Percentiles rank a stretch among this genome's conserved stretches.
phyloP scores from a whole-genome alignment of 768 basidiomycete genomes.

The Lentinus tigrinus region DNA sequence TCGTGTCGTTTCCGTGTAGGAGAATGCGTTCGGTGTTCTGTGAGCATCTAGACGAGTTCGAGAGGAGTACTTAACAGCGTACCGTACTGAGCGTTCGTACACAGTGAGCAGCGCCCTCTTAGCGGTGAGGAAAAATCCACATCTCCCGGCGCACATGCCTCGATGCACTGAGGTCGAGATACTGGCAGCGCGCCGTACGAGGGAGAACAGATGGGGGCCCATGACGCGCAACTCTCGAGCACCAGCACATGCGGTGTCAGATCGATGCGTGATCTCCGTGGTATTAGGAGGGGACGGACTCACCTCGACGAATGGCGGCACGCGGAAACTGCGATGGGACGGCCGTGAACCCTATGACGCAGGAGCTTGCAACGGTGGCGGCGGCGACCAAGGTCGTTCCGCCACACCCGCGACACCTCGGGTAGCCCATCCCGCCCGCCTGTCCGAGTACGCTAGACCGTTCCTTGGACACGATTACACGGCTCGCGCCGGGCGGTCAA shows the following conservation, averaged over 20 bases:
- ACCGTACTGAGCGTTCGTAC: conserved; percentile 6
- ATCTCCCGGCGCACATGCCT: conserved; percentile 4
- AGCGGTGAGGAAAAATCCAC: conserved; percentile 1
- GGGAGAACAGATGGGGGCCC: not conserved
- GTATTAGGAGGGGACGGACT: not conserved
- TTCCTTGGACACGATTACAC: not conserved
- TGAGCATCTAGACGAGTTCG: not conserved
- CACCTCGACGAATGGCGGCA: conserved; percentile 2
- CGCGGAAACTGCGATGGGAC: not conserved
- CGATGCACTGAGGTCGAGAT: not conserved
- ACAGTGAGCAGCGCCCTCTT: not conserved
- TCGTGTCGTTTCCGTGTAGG: not conserved
- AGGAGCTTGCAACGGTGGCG: not conserved
- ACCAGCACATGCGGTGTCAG: not conserved
- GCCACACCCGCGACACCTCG: not conserved
- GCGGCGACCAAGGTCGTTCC: not conserved
- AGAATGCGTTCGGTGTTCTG: not conserved
- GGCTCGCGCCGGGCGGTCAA: not conserved
- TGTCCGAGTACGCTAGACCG: not conserved
- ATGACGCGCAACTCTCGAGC: not conserved
- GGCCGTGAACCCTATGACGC: not conserved
- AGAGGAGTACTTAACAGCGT: conserved; percentile 1
- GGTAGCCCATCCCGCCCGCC: not conserved
- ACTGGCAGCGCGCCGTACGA: not conserved
- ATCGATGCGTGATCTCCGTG: conserved; percentile 7